phyloP scores from a whole-genome alignment of 441 rosid species.

The Bocquillonia castaneifolia region DNA sequence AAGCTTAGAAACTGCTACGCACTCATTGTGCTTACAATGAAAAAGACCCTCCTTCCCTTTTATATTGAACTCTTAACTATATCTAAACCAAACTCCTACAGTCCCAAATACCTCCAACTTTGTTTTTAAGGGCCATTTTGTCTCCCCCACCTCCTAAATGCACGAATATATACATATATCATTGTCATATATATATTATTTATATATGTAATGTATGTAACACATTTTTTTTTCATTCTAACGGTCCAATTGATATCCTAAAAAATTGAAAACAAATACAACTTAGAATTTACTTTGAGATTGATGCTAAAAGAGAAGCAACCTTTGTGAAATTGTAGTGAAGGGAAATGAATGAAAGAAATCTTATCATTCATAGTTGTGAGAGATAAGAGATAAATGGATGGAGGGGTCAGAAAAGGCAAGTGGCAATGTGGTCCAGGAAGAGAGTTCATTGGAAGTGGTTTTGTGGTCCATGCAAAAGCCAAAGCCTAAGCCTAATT shows the following conservation, averaged over 20 bases:
- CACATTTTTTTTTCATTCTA: too few species aligned
- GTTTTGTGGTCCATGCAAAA: slow-evolving; percentile 43
- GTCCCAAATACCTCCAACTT: not conserved
- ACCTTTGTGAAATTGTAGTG: not conserved
- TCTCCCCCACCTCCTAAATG: not conserved
- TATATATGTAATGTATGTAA: too few species aligned
- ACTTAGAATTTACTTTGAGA: too few species aligned
- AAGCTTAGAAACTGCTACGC: not conserved
- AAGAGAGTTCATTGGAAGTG: slow-evolving; percentile 31
- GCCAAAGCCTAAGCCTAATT: slow-evolving; percentile 29
- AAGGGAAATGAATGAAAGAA: not conserved
- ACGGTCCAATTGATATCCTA: too few species aligned
- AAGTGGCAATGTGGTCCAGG: slow-evolving; percentile 50
- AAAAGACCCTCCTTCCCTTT: slow-evolving; percentile 13
- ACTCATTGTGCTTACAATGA: not conserved
- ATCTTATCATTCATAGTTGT: slow-evolving; percentile 7
- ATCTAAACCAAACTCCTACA: not conserved
- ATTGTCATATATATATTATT: too few species aligned
- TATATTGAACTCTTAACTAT: too few species aligned
- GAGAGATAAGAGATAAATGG: not conserved
- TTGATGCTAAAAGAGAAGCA: not conserved
- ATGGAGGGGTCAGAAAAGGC: not conserved
- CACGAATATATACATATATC: too few species aligned
- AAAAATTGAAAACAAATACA: too few species aligned
- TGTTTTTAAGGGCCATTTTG: slow-evolving; percentile 1